Percentiles rank a stretch among this genome's conserved stretches.
These are phyloP conservation scores for Pinus tabuliformis DNA, from an alignment of 75 land plant genomes.

Conservation along the genomic window DNA sequence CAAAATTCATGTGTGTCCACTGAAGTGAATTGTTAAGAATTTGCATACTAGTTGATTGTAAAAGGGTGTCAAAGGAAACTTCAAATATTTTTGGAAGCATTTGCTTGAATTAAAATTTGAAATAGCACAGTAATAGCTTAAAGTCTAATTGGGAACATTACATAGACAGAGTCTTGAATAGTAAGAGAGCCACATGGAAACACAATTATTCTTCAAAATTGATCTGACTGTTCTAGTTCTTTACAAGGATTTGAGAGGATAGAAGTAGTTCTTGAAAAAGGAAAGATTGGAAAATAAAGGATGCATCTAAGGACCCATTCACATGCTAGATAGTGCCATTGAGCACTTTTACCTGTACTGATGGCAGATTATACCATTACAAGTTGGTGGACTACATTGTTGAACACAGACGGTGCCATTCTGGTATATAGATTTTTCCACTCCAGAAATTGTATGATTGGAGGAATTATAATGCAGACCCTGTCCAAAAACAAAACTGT, in stretches of 20 bases:
- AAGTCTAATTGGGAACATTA: too few relatives aligned
- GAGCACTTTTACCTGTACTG: not conserved
- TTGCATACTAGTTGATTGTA: too few relatives aligned
- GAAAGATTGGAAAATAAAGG: not conserved
- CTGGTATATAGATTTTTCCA: not conserved
- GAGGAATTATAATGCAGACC: constrained; percentile 8
- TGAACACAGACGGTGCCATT: not conserved
- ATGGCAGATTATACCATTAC: not conserved
- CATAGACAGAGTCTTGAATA: too few relatives aligned
- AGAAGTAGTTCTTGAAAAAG: not conserved
- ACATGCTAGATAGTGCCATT: not conserved
- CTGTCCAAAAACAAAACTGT: not conserved
- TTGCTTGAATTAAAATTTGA: too few relatives aligned
- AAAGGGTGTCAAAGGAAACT: too few relatives aligned
- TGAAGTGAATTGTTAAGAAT: too few relatives aligned
- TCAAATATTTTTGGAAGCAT: too few relatives aligned
- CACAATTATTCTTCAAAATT: too few relatives aligned
- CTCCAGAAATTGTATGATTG: constrained; percentile 5
- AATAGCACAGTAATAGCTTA: too few relatives aligned
- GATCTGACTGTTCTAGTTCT: not conserved
- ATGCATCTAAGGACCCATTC: not conserved
- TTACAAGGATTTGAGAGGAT: not conserved
- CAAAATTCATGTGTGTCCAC: too few relatives aligned
- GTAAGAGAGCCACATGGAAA: not conserved
- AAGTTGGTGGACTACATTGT: constrained; percentile 3